Evolutionary conservation across 768 basidiomycete species (phyloP).

Genomic region (Tulasnella sp.): DNA sequence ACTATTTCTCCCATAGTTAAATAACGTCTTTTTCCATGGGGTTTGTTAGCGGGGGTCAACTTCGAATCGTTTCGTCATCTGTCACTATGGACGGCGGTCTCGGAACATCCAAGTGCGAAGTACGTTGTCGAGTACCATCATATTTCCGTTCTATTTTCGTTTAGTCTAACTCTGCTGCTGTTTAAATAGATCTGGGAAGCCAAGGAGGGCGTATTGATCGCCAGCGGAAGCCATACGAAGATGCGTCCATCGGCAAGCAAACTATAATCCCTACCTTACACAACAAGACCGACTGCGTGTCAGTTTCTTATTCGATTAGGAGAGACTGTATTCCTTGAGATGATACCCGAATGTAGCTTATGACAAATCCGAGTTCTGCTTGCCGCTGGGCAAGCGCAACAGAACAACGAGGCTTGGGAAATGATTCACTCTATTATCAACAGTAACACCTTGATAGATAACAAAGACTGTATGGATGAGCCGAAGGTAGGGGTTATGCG

Average conservation of each 20-base stretch:
- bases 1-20: not conserved
- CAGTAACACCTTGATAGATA: conserved; percentile 7
- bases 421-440: conserved; percentile 1
- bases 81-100: not conserved
- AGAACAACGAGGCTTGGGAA: not conserved
- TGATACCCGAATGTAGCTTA: not conserved
- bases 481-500: not conserved
- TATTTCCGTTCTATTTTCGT: not conserved
- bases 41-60: not conserved
- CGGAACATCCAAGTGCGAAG: conserved; percentile 21
- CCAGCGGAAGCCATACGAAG: conserved; percentile 17
- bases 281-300: not conserved
- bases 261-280: not conserved
- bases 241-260: not conserved
- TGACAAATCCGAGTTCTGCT: not conserved
- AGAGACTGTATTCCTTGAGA: conserved; percentile 1
- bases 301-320: not conserved
- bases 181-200: conserved; percentile 22
- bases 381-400: not conserved
- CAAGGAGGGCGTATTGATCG: conserved; percentile 10
- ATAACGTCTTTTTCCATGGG: not conserved
- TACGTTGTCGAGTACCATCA: not conserved
- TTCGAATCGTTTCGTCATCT: not conserved
- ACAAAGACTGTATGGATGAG: not conserved
- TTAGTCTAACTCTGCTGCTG: not conserved